Evolutionary conservation across 2,329 filamentous ascomycete genomes (phyloP).

Genomic region (Monosporascus sp.): DNA sequence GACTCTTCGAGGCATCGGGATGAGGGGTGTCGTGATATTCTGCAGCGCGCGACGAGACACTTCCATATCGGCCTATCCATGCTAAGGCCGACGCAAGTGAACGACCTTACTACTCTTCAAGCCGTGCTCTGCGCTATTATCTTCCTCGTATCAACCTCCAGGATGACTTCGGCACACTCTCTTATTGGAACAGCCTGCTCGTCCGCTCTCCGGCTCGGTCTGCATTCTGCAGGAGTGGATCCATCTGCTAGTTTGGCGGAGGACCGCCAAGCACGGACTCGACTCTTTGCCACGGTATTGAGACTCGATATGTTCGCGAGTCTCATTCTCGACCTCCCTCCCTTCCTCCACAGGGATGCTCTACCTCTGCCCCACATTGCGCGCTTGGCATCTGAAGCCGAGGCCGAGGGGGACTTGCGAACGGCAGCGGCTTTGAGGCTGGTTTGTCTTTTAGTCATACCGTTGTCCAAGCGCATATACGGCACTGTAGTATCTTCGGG

Average conservation of each 20-base stretch:
- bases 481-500: neutral
- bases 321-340: constrained; percentile 3
- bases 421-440: constrained; percentile 3
- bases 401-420: constrained; percentile 1
- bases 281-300: neutral
- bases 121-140: constrained; percentile 2
- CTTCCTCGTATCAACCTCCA: constrained; percentile 4
- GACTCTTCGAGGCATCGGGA: neutral
- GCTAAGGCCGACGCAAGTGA: constrained; percentile 1
- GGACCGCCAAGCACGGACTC: neutral
- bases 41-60: constrained; percentile 1
- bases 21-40: neutral
- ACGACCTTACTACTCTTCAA: constrained; percentile 2
- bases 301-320: constrained; percentile 2
- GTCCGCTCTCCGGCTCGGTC: constrained; percentile 1
- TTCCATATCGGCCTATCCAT: constrained; percentile 1
- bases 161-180: constrained; percentile 1
- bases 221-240: neutral
- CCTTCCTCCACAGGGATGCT: constrained; percentile 2
- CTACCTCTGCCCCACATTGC: neutral
- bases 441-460: constrained; percentile 3
- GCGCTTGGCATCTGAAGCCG: neutral
- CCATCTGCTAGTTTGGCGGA: neutral
- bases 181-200: constrained; percentile 5
- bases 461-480: neutral